Percentiles rank a stretch among this genome's conserved stretches.
Evolutionary conservation across 169 alveolate genomes (phyloP).

Genomic region (Eimeria maxima): DNA sequence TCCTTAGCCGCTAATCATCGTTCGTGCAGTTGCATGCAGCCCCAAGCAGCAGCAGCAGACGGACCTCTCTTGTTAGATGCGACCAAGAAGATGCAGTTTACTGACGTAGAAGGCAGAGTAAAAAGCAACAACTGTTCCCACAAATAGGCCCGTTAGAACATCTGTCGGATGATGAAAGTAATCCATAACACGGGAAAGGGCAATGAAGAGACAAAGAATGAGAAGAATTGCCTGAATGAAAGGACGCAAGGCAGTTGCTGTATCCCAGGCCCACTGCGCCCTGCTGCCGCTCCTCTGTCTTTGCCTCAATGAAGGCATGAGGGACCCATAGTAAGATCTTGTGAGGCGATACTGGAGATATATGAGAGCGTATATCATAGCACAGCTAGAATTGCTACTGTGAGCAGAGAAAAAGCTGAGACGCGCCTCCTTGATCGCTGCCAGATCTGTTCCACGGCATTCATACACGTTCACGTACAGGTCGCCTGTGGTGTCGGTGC

Average conservation of each 20-base stretch:
- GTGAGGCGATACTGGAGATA: conserved; percentile 80
- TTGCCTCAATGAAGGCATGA: neutral
- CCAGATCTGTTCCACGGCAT: conserved; percentile 68
- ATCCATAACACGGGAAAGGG: conserved; percentile 79
- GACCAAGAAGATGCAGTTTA: conserved; percentile 14
- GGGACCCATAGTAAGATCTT: conserved; percentile 2
- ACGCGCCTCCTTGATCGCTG: conserved; percentile 79
- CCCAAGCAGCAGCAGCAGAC: neutral
- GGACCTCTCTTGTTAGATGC: neutral
- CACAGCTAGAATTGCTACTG: conserved; percentile 73
- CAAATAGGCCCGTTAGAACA: conserved; percentile 66
- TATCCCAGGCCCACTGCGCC: conserved; percentile 28
- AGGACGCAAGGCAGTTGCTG: conserved; percentile 60
- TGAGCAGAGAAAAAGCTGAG: conserved; percentile 78
- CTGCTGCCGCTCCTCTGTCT: neutral
- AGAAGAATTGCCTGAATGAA: conserved; percentile 60
- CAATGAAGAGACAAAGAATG: conserved; percentile 50
- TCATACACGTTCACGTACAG: conserved; percentile 45
- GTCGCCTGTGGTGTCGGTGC: conserved; percentile 75
- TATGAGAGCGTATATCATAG: conserved; percentile 65
- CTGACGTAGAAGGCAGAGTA: conserved; percentile 70
- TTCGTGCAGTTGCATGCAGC: neutral
- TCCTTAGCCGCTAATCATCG: neutral
- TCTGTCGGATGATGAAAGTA: conserved; percentile 75
- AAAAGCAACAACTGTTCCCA: conserved; percentile 40